Percentiles rank a stretch among this genome's conserved stretches.
These are phyloP conservation scores for Geotrichum phurueaensis DNA, from an alignment of 1,139 yeast genomes.

Conservation along the genomic window DNA sequence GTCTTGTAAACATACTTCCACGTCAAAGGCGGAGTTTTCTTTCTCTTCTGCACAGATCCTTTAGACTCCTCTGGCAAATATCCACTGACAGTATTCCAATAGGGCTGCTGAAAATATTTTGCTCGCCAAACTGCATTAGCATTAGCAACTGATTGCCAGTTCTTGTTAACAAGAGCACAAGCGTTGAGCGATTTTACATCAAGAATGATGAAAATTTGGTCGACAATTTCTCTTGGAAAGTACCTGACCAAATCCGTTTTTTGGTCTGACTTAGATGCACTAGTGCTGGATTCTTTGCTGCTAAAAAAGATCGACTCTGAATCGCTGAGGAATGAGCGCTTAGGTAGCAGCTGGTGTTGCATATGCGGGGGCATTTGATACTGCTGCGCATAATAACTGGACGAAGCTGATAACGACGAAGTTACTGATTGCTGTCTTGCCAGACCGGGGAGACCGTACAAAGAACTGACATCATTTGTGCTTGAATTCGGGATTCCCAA, in stretches of 20 bases:
- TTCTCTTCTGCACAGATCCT: background rate
- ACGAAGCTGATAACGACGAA: slow-evolving; percentile 8
- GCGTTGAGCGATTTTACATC: slow-evolving; percentile 21
- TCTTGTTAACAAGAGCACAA: slow-evolving; percentile 26
- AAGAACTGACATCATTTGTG: slow-evolving; percentile 2
- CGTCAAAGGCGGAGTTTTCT: slow-evolving; percentile 2
- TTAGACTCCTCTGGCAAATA: background rate
- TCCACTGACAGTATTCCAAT: slow-evolving; percentile 23
- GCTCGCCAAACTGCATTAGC: slow-evolving; percentile 29
- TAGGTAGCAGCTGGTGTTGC: slow-evolving; percentile 3
- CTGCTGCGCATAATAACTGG: slow-evolving; percentile 14
- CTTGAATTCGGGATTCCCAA: background rate
- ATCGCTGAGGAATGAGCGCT: slow-evolving; percentile 4
- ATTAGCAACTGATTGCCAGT: slow-evolving; percentile 26
- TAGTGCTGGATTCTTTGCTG: background rate
- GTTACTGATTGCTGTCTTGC: background rate
- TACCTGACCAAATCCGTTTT: slow-evolving; percentile 22
- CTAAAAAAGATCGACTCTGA: slow-evolving; percentile 8
- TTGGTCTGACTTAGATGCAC: background rate
- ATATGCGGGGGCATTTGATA: slow-evolving; percentile 4
- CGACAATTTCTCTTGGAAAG: slow-evolving; percentile 31
- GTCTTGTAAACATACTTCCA: slow-evolving; percentile 31
- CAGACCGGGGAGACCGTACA: slow-evolving; percentile 1
- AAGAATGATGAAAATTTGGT: slow-evolving; percentile 24
- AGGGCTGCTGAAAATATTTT: slow-evolving; percentile 18